Evolutionary conservation across 768 basidiomycete species (phyloP), one percentile per base, ranked within the genome.

Genomic region (Tylopilus cervinicoccineus): DNA sequence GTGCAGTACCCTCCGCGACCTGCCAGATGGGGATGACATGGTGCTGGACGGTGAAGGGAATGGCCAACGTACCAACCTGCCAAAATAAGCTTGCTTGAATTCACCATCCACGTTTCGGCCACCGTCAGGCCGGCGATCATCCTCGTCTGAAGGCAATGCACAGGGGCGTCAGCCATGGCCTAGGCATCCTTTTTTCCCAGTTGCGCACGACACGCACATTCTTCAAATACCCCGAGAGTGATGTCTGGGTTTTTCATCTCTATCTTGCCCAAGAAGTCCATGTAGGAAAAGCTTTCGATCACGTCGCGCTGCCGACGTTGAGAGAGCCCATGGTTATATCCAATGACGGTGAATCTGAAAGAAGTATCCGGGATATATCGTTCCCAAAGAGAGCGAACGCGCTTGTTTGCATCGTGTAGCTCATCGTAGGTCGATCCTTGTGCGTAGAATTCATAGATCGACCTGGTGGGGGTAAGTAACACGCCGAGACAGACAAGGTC

Each of bases 221-320:
- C 93, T 72, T 96, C 94, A 46, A 86, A 88, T 43, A 85, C 81
- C 0, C 80, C 78, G 22, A 91, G 70, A 9, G 76, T 76, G 26
- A 92, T 77, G 37, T 92, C 81, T 0, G 94, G 88, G 37, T 73
- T 72, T 52, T 82, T 84, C 79, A 98, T 79, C 45, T 88, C 81
- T 55, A 96, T 90, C 56, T 78, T 78, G 12, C 93, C 93, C 48
- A 75, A 65, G 53, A 93, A 84, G 17, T 71, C 81, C 87, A 97
- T 92, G 62, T 91, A 96, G 3, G 76, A 67, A 65, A 99, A 97
- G 55, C 76, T 76, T 61, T 93, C 84, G 37, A 95, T 80, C 36
- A 88, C 72, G 13, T 78, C 70, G 50, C 70, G 75, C 56, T 90
- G 87, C 14, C 84, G 76, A 32, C 67, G 63, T 56, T 84, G 80